These are phyloP conservation scores for Gossypium lobatum DNA, from an alignment of 441 rosid species.

Conservation along the genomic window DNA sequence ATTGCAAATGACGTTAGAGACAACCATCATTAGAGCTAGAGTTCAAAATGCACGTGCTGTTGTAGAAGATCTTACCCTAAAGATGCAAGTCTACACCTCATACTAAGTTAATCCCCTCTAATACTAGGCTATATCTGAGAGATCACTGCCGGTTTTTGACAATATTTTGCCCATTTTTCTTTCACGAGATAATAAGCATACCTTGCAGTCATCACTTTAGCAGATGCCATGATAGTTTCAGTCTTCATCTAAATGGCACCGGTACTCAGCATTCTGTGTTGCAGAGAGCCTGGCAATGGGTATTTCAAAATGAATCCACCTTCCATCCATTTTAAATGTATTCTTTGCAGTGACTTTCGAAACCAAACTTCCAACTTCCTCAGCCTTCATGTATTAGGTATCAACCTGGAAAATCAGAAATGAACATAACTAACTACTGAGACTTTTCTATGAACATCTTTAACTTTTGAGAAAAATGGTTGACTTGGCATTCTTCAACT, in stretches of 20 bases:
- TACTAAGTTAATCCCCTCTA: too few relatives aligned
- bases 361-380: not conserved
- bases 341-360: not conserved
- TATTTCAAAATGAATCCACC: not conserved
- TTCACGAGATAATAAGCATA: not conserved
- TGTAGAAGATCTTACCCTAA: too few relatives aligned
- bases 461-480: not conserved
- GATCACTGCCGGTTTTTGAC: too few relatives aligned
- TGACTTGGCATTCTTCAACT: slow-evolving; percentile 16
- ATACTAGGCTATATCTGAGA: too few relatives aligned
- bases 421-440: not conserved
- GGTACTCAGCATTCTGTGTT: not conserved
- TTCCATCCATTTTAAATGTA: not conserved
- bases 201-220: not conserved
- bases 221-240: not conserved
- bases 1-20: too few relatives aligned
- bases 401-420: not conserved
- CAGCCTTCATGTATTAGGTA: not conserved
- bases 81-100: too few relatives aligned
- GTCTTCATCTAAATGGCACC: not conserved
- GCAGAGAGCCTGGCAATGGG: not conserved
- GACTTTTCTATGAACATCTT: not conserved
- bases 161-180: not conserved
- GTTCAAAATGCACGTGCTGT: too few relatives aligned
- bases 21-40: too few relatives aligned